Conservation (phyloP, 306 rosid species). For the Begonia loranthoides region DNA sequence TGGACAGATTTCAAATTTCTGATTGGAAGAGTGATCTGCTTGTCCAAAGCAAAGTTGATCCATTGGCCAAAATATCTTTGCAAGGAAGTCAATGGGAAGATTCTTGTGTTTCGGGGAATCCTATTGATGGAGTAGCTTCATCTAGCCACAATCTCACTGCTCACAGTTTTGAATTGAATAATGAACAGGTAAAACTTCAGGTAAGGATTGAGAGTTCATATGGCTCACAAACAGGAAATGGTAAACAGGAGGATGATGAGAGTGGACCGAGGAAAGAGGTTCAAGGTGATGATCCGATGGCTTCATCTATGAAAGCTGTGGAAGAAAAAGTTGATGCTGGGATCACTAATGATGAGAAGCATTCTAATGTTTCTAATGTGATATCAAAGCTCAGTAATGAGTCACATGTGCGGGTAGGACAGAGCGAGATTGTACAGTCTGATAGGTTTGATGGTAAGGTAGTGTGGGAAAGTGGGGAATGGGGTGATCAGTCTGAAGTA, state of each 20-base stretch:
- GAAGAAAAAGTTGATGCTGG: constrained; percentile 13
- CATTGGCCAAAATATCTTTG: constrained; percentile 14
- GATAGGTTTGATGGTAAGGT: constrained; percentile 24
- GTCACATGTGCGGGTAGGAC: constrained; percentile 18
- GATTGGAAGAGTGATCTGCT: constrained; percentile 24
- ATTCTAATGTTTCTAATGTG: constrained; percentile 11
- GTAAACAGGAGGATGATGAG: constrained; percentile 8
- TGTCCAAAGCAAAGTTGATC: constrained; percentile 14
- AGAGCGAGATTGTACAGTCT: constrained; percentile 18
- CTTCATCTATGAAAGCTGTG: constrained; percentile 13
- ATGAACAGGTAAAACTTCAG: constrained; percentile 27
- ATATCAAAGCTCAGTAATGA: constrained; percentile 20
- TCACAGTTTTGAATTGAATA: constrained; percentile 14
- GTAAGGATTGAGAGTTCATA: constrained; percentile 15
- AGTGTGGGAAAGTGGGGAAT: constrained; percentile 12
- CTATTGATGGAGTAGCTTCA: constrained; percentile 17
- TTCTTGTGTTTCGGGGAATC: constrained; percentile 25
- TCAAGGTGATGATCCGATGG: constrained; percentile 17
- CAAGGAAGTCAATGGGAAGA: constrained; percentile 22
- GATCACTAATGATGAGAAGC: constrained; percentile 17
- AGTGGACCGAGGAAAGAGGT: constrained; percentile 14
- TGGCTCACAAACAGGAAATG: constrained; percentile 9
- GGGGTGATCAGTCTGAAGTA: constrained; percentile 24
- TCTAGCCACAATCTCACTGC: constrained; percentile 19
- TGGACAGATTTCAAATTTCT: constrained; percentile 20